Percentiles rank a stretch among this genome's conserved stretches.
Evolutionary conservation across 345 rosid species (phyloP).

Genomic region (Aegle marmelos): DNA sequence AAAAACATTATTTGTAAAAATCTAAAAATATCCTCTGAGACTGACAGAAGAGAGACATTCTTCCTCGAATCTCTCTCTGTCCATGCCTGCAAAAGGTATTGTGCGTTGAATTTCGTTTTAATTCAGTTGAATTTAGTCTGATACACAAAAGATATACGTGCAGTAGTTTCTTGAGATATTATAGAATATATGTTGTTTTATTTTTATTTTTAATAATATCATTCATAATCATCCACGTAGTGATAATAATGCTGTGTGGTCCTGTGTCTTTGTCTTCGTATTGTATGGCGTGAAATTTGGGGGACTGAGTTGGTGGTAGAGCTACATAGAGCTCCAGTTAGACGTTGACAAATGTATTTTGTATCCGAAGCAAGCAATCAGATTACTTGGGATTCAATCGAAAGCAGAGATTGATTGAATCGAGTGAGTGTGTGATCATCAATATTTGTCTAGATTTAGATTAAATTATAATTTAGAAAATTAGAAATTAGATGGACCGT

Average conservation of each 20-base stretch:
- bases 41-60: background rate
- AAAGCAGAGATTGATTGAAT: background rate
- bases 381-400: slow-evolving; percentile 5
- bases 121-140: too few species aligned
- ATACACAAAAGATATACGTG: too few species aligned
- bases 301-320: slow-evolving; percentile 33
- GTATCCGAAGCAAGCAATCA: slow-evolving; percentile 15
- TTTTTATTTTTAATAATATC: too few species aligned
- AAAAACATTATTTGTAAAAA: background rate
- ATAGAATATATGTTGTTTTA: too few species aligned
- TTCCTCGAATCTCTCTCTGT: background rate
- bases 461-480: slow-evolving; percentile 9
- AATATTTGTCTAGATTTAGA: too few species aligned
- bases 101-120: too few species aligned
- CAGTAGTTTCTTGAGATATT: too few species aligned
- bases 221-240: too few species aligned
- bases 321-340: background rate
- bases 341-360: slow-evolving; percentile 18
- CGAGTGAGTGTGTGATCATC: background rate
- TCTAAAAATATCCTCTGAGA: background rate
- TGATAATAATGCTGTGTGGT: background rate
- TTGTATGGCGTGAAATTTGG: slow-evolving; percentile 46
- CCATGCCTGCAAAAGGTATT: background rate
- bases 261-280: background rate
- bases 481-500: slow-evolving; percentile 49